Base-by-base conservation (phyloP, 768 basidiomycete species). In the Mycena vulgaris region DNA sequence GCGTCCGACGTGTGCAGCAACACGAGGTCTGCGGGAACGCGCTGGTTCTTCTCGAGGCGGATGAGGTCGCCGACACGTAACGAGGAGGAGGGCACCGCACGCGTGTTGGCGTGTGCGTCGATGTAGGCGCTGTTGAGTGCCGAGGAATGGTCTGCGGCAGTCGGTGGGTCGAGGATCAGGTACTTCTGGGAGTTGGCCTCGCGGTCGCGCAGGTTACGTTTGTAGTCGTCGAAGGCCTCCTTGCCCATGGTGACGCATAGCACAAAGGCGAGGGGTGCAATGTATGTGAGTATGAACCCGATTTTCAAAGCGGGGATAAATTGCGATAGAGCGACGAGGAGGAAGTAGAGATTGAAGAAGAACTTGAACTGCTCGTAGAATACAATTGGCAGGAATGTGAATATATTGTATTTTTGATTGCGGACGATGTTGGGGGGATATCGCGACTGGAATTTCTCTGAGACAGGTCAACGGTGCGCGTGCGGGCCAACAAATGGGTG, bases 361-460 rank as follows among this genome's bases (percentile, higher is more conserved):
- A 97, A 98, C 82, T 98, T 99, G 92, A 99, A 99, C 80, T 99
- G 97, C 80, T 99, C 97, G 80, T 98, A 99, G 79, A 99, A 90
- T 51, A 99, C 97, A 73, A 98, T 89, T 4, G 98, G 98, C 13
- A 99, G 88, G 86, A 99, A 99, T n/a, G 95, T 96, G 83, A 95
- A 89, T 62, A 94, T 86, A 78, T 97, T 97, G 87, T 99, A 99
- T 84, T 99, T 99, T 81, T 99, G 97, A 76, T 99, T 99, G 75
- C 95, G 92, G 64, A 98, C 95, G 55, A 93, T 92, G 81, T 99
- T 99, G 33, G 96, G 88, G 21, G 97, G 92, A 72, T 89, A 95
- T 72, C 84, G 85, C 35, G 85, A 86, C 74, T 91, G 93, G 16
- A 91, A 75, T 80, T 93, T 95, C 21, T 93, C 94, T 93, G 79